phyloP scores from a whole-genome alignment of 2,329 filamentous ascomycete species.

The Cercospora berteroae region DNA sequence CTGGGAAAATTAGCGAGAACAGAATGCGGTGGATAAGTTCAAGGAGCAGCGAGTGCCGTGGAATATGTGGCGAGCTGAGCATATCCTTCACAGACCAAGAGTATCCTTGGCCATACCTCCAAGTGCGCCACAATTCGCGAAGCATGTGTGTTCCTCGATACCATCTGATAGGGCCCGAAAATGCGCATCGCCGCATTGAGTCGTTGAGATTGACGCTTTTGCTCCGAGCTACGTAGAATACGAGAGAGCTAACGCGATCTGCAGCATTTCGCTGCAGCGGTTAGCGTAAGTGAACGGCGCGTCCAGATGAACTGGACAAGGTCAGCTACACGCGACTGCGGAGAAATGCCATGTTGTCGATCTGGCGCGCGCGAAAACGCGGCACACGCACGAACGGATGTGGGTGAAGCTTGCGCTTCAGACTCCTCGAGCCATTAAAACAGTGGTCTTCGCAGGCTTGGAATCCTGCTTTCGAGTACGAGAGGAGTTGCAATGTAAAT shows the following conservation, averaged over 20 bases:
- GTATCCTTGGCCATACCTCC: background rate
- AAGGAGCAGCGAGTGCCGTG: background rate
- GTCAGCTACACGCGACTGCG: background rate
- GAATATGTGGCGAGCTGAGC: background rate
- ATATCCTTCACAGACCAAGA: background rate
- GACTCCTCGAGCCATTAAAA: background rate
- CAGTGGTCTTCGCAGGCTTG: background rate
- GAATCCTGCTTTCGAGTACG: background rate
- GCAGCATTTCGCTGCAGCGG: background rate
- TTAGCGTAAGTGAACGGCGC: background rate
- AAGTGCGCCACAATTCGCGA: background rate
- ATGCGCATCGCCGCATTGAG: background rate
- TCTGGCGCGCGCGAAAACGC: background rate
- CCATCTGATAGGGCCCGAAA: constrained; percentile 1
- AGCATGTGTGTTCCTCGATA: background rate
- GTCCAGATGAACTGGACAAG: background rate
- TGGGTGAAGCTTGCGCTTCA: background rate
- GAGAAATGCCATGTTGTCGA: background rate
- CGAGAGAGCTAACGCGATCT: background rate
- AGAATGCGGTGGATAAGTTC: background rate
- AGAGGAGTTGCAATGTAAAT: background rate
- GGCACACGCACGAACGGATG: background rate
- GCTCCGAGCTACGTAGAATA: background rate
- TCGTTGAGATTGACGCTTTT: background rate
- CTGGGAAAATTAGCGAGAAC: background rate